Conservation (phyloP, 176 grass and related monocot genomes). For the Areca catechu region DNA sequence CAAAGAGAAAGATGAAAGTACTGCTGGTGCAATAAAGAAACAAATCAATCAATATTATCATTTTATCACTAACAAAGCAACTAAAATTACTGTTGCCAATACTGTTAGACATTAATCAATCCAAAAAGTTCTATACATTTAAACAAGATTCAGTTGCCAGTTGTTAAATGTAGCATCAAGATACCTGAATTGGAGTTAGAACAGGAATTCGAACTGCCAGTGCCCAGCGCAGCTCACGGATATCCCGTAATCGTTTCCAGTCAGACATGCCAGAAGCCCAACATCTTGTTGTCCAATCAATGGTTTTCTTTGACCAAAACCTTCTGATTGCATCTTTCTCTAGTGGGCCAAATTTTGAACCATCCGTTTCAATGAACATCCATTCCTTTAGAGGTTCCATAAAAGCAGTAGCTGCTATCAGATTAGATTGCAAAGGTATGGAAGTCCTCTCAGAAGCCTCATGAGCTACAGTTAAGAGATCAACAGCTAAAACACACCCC, state of each 20-base stretch:
- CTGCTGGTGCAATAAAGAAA: too few species aligned
- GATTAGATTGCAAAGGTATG: constrained; percentile 96
- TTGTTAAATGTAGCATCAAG: constrained; percentile 9
- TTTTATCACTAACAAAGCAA: too few species aligned
- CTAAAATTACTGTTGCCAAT: too few species aligned
- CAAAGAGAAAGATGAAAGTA: too few species aligned
- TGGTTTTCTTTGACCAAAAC: constrained; percentile 81
- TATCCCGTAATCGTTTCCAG: constrained; percentile 92
- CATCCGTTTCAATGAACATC: constrained; percentile 96
- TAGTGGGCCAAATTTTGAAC: constrained; percentile 66
- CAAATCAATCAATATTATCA: too few species aligned
- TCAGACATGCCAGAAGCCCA: constrained; percentile 94
- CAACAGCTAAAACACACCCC: constrained; percentile 87
- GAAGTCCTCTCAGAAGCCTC: constrained; percentile 87
- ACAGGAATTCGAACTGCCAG: constrained; percentile 75
- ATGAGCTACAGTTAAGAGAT: constrained; percentile 76
- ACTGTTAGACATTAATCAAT: too few species aligned
- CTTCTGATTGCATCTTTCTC: constrained; percentile 96
- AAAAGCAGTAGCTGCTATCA: constrained; percentile 85
- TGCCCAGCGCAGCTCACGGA: constrained; percentile 89
- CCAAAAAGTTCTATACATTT: background rate
- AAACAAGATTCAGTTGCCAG: constrained; percentile 4
- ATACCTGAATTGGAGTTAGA: constrained; percentile 87
- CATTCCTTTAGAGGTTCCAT: constrained; percentile 96
- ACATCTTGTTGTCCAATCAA: constrained; percentile 95